Percentiles rank a stretch among this genome's conserved stretches.
Evolutionary conservation across 805 yeast species (phyloP).

Genomic region (Candida schatavii): DNA sequence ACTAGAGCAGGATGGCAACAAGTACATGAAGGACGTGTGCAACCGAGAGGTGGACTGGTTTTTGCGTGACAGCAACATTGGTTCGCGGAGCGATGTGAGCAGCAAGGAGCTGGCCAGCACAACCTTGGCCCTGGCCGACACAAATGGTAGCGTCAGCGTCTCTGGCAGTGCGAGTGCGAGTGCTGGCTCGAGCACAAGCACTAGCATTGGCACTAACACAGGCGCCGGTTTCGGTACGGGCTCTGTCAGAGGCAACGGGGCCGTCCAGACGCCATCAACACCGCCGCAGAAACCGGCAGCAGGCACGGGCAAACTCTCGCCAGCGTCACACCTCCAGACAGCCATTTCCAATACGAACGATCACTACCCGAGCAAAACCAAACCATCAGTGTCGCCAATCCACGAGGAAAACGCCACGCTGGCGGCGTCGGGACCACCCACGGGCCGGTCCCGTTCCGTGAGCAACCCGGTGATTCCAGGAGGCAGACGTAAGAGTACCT

Average conservation of each 20-base stretch:
- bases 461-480: conserved; percentile 2
- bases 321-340: conserved; percentile 21
- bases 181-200: neutral
- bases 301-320: conserved; percentile 4
- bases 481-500: conserved; percentile 17
- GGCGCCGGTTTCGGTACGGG: conserved; percentile 2
- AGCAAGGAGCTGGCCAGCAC: neutral
- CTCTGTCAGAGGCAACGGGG: too few relatives aligned
- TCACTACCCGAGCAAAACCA: conserved; percentile 27
- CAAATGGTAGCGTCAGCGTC: too few relatives aligned
- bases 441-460: conserved; percentile 4
- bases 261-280: neutral
- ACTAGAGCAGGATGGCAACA: conserved; percentile 19
- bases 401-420: conserved; percentile 17
- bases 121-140: neutral
- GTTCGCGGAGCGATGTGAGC: neutral
- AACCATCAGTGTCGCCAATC: conserved; percentile 29
- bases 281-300: neutral
- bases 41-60: conserved; percentile 53
- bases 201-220: neutral
- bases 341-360: conserved; percentile 32
- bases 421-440: neutral
- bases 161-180: neutral
- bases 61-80: conserved; percentile 34
- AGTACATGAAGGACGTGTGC: conserved; percentile 29